A percentile compares a stretch with the other conserved stretches of the same genome.
Conservation (phyloP, 805 yeast species). For the Pichia gijzeniarum region DNA sequence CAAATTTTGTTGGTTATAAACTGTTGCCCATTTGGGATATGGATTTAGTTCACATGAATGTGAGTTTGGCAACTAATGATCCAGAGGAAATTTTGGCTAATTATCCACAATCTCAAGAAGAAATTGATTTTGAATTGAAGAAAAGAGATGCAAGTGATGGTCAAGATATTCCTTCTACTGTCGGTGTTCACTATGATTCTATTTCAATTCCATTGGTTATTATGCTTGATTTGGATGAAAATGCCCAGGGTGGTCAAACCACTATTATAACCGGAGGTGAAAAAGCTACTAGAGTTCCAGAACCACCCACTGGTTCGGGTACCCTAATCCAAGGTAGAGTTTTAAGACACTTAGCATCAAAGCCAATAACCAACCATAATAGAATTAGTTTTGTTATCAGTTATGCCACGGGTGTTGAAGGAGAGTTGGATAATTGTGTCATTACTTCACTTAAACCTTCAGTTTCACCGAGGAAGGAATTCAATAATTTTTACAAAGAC, state of each 20-base stretch:
- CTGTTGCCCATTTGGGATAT: constrained; percentile 41
- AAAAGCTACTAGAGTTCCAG: constrained; percentile 25
- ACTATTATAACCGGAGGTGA: constrained; percentile 39
- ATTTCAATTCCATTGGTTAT: constrained; percentile 34
- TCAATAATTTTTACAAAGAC: constrained; percentile 29
- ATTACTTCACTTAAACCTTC: constrained; percentile 28
- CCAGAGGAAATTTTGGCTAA: constrained; percentile 12
- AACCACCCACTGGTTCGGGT: constrained; percentile 41
- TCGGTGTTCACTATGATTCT: constrained; percentile 42
- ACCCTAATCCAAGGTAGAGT: constrained; percentile 41
- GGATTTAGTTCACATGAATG: constrained; percentile 46
- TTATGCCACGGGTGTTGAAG: constrained; percentile 22
- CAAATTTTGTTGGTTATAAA: constrained; percentile 45
- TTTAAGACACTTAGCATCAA: constrained; percentile 40
- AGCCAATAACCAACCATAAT: constrained; percentile 32
- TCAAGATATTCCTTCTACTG: constrained; percentile 36
- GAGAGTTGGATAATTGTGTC: constrained; percentile 25
- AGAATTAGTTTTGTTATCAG: constrained; percentile 29
- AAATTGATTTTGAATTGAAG: constrained; percentile 12
- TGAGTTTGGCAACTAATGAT: constrained; percentile 32
- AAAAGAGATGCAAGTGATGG: constrained; percentile 21
- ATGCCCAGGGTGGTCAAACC: constrained; percentile 45
- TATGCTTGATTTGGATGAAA: constrained; percentile 29
- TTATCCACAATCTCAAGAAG: constrained; percentile 12
- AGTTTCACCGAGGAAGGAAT: constrained; percentile 27